A percentile compares a stretch with the other conserved stretches of the same genome.
phyloP scores from a whole-genome alignment of 1,284 basidiomycete species.

The Wolfiporia cocos region DNA sequence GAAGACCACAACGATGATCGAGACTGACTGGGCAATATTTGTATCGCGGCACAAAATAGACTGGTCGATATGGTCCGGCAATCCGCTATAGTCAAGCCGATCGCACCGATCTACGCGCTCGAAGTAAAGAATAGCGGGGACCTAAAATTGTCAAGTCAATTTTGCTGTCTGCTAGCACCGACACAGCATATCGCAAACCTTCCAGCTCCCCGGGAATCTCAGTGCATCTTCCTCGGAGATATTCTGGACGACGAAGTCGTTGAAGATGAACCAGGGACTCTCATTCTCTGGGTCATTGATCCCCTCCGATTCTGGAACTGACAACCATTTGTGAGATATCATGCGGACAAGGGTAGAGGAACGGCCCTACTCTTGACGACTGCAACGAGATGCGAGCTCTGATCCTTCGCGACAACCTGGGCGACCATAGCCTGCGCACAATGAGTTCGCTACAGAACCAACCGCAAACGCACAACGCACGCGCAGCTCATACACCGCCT shows the following conservation, averaged over 20 bases:
- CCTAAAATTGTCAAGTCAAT: slow-evolving; percentile 50
- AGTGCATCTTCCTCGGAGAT: slow-evolving; percentile 84
- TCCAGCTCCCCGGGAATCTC: slow-evolving; percentile 87
- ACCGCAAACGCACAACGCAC: too few relatives aligned
- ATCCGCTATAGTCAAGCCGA: slow-evolving; percentile 54
- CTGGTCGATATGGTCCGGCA: slow-evolving; percentile 69
- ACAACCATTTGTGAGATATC: too few relatives aligned
- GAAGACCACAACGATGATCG: too few relatives aligned
- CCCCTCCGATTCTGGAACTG: slow-evolving; percentile 64
- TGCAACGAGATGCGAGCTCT: slow-evolving; percentile 84
- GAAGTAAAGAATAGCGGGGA: slow-evolving; percentile 85
- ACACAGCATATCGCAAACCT: slow-evolving; percentile 43
- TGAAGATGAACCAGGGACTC: slow-evolving; percentile 91
- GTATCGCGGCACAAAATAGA: slow-evolving; percentile 83
- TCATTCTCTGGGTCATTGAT: slow-evolving; percentile 28
- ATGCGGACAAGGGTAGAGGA: too few relatives aligned
- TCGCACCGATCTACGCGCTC: slow-evolving; percentile 67
- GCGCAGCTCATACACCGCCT: slow-evolving; percentile 65
- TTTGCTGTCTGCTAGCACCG: too few relatives aligned
- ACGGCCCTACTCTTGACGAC: slow-evolving; percentile 64
- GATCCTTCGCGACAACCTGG: slow-evolving; percentile 76
- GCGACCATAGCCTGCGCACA: slow-evolving; percentile 63
- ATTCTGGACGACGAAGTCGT: slow-evolving; percentile 90
- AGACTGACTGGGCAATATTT: slow-evolving; percentile 77
- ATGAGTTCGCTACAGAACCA: too few relatives aligned